Percentiles rank a stretch among this genome's conserved stretches.
Conservation (phyloP, 2,329 filamentous ascomycete genomes). For the Cordyceps pruinosa region DNA sequence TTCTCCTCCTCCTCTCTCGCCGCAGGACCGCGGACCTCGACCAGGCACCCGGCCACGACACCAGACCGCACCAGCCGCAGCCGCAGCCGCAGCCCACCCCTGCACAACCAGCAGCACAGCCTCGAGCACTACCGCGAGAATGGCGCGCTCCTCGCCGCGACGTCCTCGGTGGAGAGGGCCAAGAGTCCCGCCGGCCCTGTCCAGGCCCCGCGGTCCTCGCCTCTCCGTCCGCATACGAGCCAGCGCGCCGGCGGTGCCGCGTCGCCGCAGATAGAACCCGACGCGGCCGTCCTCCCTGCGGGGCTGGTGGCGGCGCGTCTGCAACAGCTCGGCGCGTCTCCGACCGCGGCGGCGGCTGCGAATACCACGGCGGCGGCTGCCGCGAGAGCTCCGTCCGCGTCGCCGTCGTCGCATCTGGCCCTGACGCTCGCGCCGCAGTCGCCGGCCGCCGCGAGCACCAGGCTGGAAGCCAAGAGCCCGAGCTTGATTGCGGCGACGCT, state of each 20-base stretch:
- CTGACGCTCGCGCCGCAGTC: neutral
- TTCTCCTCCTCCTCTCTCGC: neutral
- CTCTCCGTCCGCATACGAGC: constrained; percentile 26
- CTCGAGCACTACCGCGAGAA: constrained; percentile 21
- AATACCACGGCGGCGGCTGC: neutral
- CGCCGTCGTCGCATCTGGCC: neutral
- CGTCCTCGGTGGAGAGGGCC: constrained; percentile 23
- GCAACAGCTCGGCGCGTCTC: constrained; percentile 20
- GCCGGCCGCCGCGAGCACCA: neutral
- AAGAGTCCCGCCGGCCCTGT: constrained; percentile 1
- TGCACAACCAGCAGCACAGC: constrained; percentile 15
- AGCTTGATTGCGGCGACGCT: constrained; percentile 52
- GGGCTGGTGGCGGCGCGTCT: constrained; percentile 19
- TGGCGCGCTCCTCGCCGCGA: constrained; percentile 39
- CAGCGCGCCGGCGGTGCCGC: constrained; percentile 23
- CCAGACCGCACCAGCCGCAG: neutral
- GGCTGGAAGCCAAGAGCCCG: constrained; percentile 41
- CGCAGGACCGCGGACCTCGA: no score
- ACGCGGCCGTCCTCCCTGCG: constrained; percentile 11
- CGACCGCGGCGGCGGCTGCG: neutral
- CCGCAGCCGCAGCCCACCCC: constrained; percentile 16
- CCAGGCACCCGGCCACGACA: neutral
- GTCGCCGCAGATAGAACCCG: constrained; percentile 22
- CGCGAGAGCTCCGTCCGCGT: constrained; percentile 11
- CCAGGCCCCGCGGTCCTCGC: constrained; percentile 16